Evolutionary conservation across 2,329 filamentous ascomycete genomes (phyloP).

Genomic region (Cryphonectria japonica): DNA sequence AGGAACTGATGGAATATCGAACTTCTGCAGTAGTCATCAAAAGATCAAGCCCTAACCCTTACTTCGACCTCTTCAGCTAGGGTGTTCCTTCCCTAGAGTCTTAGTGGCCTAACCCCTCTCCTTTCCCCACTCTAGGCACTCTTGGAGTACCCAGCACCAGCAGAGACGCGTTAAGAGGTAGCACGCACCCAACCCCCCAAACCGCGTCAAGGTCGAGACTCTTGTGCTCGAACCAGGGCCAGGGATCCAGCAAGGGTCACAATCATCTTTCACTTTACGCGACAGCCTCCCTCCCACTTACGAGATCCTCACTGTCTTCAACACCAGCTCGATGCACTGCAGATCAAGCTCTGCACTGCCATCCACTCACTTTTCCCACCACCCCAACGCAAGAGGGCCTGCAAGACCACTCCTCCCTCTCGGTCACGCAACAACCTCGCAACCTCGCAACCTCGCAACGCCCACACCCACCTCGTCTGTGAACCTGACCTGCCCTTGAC

Average conservation of each 20-base stretch:
- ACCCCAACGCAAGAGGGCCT: neutral
- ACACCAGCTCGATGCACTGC: neutral
- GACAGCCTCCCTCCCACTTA: neutral
- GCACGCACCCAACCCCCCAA: constrained; percentile 2
- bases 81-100: neutral
- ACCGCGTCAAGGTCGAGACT: constrained; percentile 4
- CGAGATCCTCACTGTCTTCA: neutral
- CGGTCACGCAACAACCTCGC: neutral
- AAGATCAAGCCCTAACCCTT: neutral
- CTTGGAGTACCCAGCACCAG: neutral
- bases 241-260: neutral
- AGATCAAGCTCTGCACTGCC: neutral
- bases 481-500: neutral
- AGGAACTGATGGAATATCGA: neutral
- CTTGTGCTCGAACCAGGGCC: neutral
- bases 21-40: neutral
- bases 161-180: constrained; percentile 2
- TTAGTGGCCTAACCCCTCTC: neutral
- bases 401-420: neutral
- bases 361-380: neutral
- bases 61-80: neutral
- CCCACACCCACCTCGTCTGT: neutral
- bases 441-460: neutral
- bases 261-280: neutral
- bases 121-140: neutral